phyloP scores from a whole-genome alignment of 2,329 filamentous ascomycete genomes.

The Gnomoniopsis sp. region DNA sequence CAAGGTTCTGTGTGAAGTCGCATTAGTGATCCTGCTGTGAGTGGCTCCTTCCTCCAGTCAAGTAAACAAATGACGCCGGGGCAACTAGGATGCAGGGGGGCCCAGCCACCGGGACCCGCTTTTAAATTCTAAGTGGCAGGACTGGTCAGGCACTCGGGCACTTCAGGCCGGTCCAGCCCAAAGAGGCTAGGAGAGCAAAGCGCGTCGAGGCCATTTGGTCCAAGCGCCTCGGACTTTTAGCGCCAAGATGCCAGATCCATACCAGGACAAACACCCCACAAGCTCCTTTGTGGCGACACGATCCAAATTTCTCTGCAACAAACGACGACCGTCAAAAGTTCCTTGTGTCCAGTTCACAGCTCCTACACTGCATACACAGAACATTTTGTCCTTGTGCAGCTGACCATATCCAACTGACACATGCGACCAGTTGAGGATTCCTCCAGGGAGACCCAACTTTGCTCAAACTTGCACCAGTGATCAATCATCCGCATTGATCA shows the following conservation, averaged over 20 bases:
- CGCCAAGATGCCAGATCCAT: neutral
- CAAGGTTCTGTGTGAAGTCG: conserved; percentile 16
- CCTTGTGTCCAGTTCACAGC: too few species aligned
- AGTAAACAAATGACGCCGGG: conserved; percentile 20
- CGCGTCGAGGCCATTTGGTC: neutral
- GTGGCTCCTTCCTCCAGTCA: conserved; percentile 8
- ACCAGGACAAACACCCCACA: neutral
- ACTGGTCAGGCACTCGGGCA: too few species aligned
- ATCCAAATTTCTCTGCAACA: conserved; percentile 7
- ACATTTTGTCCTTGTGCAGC: too few species aligned
- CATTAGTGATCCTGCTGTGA: conserved; percentile 4
- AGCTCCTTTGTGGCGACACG: neutral
- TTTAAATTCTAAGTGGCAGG: conserved; percentile 5
- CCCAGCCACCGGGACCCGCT: conserved; percentile 13
- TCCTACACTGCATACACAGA: too few species aligned
- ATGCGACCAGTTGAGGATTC: too few species aligned
- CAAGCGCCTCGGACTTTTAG: conserved; percentile 8
- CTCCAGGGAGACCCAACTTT: too few species aligned
- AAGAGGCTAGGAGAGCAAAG: neutral
- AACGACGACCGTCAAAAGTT: neutral
- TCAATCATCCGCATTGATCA: neutral
- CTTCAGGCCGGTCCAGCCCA: neutral
- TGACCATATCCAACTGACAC: too few species aligned
- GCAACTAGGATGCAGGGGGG: conserved; percentile 14
- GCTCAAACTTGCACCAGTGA: neutral